Percentiles rank a stretch among this genome's conserved stretches.
Evolutionary conservation across 768 basidiomycete genomes (phyloP).

Genomic region (Jaapia argillacea): DNA sequence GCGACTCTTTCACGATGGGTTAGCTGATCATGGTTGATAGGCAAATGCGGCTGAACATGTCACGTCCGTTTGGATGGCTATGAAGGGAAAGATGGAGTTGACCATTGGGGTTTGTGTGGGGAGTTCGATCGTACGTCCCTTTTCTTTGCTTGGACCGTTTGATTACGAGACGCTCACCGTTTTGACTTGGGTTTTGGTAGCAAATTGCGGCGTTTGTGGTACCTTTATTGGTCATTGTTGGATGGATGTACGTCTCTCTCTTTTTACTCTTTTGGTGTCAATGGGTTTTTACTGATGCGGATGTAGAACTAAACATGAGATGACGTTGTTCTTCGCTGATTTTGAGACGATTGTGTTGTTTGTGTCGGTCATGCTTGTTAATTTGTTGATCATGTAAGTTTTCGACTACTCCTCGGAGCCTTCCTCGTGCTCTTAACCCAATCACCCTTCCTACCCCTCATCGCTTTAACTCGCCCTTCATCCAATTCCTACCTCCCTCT

Average conservation of each 20-base stretch:
- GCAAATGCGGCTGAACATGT: conserved; percentile 83
- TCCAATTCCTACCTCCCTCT: conserved; percentile 2
- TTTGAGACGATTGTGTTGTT: conserved; percentile 87
- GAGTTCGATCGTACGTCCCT: conserved; percentile 60
- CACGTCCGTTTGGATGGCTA: conserved; percentile 82
- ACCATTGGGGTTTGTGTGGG: conserved; percentile 78
- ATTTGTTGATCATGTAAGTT: conserved; percentile 65
- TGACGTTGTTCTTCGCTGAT: conserved; percentile 78
- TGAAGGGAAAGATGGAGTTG: conserved; percentile 63
- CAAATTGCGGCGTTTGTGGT: conserved; percentile 85
- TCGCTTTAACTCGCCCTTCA: too few species aligned
- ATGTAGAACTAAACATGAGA: conserved; percentile 49
- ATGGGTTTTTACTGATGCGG: conserved; percentile 4
- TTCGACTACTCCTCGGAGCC: background rate
- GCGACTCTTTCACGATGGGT: background rate
- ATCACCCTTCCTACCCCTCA: background rate
- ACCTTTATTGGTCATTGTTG: conserved; percentile 79
- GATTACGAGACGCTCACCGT: too few species aligned
- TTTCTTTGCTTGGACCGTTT: background rate
- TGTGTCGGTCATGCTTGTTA: conserved; percentile 81
- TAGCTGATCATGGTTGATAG: conserved; percentile 20
- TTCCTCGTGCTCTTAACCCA: background rate
- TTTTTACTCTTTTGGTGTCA: conserved; percentile 6
- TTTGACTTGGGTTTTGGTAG: conserved; percentile 21
- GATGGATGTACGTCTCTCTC: conserved; percentile 59